A percentile compares a stretch with the other conserved stretches of the same genome.
These are phyloP conservation scores for Aspergillus sp. DNA, from an alignment of 2,329 filamentous ascomycete species.

Conservation along the genomic window DNA sequence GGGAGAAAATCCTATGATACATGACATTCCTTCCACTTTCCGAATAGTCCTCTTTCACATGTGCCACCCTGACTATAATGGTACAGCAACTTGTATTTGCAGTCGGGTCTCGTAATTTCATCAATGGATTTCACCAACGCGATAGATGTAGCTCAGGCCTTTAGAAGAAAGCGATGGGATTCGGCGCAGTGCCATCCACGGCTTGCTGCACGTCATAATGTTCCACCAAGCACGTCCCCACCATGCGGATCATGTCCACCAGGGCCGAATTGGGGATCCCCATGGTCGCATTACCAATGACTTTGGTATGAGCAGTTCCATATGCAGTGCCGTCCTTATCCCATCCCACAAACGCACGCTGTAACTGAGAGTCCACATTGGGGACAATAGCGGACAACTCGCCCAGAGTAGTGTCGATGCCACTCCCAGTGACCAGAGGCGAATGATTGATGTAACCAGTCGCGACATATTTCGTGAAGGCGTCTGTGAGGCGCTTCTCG, in stretches of 20 bases:
- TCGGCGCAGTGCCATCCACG: not conserved
- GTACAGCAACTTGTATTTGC: too few species aligned
- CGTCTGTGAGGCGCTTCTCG: not conserved
- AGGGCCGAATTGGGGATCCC: not conserved
- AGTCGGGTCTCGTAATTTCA: too few species aligned
- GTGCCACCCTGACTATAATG: too few species aligned
- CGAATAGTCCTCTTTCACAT: too few species aligned
- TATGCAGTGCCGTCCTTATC: not conserved
- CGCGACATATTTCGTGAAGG: slow-evolving; percentile 3
- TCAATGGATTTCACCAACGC: too few species aligned
- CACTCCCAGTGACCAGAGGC: not conserved
- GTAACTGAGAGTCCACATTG: not conserved
- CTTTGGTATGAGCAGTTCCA: slow-evolving; percentile 3
- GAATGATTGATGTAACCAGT: slow-evolving; percentile 9
- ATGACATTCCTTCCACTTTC: too few species aligned
- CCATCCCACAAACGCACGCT: slow-evolving; percentile 4
- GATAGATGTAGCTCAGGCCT: too few species aligned
- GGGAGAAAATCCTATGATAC: too few species aligned
- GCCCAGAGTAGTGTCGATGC: not conserved
- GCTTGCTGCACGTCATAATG: slow-evolving; percentile 10
- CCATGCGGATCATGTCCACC: slow-evolving; percentile 12
- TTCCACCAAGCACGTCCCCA: slow-evolving; percentile 12
- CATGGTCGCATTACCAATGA: not conserved
- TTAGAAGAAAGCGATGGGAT: slow-evolving; percentile 11
- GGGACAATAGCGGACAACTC: not conserved